These are phyloP conservation scores for Kurtzmaniella quercitrusa DNA, from an alignment of 1,139 yeast genomes.

Conservation along the genomic window DNA sequence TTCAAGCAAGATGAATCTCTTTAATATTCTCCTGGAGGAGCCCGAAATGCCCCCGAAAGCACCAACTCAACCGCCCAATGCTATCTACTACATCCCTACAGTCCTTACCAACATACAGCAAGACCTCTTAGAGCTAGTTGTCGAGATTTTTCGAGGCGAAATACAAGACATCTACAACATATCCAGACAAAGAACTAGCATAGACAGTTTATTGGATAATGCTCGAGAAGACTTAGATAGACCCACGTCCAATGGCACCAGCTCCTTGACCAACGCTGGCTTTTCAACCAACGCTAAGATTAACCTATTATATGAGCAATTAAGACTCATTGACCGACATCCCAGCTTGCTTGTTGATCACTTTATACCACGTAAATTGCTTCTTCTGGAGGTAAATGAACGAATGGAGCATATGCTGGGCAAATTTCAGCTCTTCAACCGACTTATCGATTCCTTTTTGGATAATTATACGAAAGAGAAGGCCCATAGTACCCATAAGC, in stretches of 20 bases:
- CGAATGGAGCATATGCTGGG: conserved; percentile 52
- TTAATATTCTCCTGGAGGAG: conserved; percentile 7
- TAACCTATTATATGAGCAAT: conserved; percentile 45
- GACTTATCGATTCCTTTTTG: conserved; percentile 37
- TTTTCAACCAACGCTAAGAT: conserved; percentile 23
- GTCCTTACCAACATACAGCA: conserved; percentile 51
- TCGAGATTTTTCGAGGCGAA: conserved; percentile 48
- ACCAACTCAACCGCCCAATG: conserved; percentile 10
- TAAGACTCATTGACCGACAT: conserved; percentile 51
- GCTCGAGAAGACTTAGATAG: conserved; percentile 8
- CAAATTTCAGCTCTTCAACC: conserved; percentile 52
- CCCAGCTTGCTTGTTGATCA: conserved; percentile 72
- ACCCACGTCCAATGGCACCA: conserved; percentile 10
- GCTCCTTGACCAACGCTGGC: conserved; percentile 6
- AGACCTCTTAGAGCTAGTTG: conserved; percentile 50
- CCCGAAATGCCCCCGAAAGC: not conserved
- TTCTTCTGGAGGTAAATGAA: conserved; percentile 61
- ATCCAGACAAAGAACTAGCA: conserved; percentile 27
- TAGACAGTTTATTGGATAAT: conserved; percentile 32
- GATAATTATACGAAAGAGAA: conserved; percentile 9
- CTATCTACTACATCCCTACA: conserved; percentile 51
- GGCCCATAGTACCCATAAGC: not conserved
- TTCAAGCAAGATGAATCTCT: conserved; percentile 4
- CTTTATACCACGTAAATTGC: conserved; percentile 63
- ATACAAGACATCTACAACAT: conserved; percentile 27